phyloP scores from a whole-genome alignment of 164 flowering plant species.

The Macadamia integrifolia region DNA sequence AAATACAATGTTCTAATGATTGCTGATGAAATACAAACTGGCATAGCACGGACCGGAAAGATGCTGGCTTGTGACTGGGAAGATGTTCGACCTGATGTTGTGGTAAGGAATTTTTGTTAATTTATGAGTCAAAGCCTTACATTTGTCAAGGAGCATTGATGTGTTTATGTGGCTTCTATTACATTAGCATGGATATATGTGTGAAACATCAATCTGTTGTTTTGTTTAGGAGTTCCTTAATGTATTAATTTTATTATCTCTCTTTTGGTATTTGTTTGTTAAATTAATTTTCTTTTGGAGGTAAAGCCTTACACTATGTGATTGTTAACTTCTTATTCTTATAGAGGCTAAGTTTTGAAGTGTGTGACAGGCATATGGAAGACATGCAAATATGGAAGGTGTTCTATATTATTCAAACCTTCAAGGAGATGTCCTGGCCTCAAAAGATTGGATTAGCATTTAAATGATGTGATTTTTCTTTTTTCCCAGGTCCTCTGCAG shows the following conservation, averaged over 20 bases:
- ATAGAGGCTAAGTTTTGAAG: neutral
- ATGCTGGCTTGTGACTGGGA: constrained; percentile 98
- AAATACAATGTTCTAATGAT: constrained; percentile 83
- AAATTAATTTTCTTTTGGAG: neutral
- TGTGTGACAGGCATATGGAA: too few relatives aligned
- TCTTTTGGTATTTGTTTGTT: neutral
- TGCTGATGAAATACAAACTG: constrained; percentile 97
- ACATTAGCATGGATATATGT: neutral
- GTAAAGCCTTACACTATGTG: neutral
- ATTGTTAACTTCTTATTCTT: neutral
- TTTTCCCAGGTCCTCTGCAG: too few relatives aligned
- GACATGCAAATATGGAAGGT: too few relatives aligned
- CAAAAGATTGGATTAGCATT: too few relatives aligned
- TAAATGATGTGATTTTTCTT: too few relatives aligned
- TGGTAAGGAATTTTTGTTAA: constrained; percentile 40
- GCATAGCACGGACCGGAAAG: constrained; percentile 85
- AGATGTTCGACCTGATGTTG: constrained; percentile 86
- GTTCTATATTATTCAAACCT: too few relatives aligned
- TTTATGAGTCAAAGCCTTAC: neutral
- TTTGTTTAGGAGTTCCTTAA: neutral
- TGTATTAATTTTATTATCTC: neutral
- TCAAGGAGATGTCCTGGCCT: too few relatives aligned
- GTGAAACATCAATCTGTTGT: neutral
- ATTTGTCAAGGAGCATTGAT: neutral
- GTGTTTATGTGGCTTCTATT: neutral